phyloP scores from a whole-genome alignment of 306 rosid genomes.

The Casuarina cunninghamiana region DNA sequence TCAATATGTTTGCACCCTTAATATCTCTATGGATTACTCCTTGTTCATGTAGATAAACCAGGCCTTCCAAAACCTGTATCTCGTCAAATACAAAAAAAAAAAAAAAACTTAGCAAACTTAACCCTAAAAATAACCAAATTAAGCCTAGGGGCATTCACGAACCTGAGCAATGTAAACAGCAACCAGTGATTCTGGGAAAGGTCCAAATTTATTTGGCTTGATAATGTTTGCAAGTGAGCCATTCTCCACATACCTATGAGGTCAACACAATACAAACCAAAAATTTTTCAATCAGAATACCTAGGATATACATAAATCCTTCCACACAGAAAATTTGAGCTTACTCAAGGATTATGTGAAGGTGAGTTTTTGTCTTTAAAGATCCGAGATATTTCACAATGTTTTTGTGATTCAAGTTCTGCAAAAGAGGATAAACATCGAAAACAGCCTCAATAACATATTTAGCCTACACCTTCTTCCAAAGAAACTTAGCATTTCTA shows the following conservation, averaged over 20 bases:
- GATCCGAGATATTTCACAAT: slow-evolving; percentile 99
- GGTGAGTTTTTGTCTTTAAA: slow-evolving; percentile 91
- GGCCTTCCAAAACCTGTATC: slow-evolving; percentile 94
- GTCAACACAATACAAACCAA: slow-evolving; percentile 23
- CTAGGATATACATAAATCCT: slow-evolving; percentile 16
- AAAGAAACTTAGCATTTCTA: not conserved
- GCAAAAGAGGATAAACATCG: slow-evolving; percentile 40
- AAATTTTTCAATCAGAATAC: slow-evolving; percentile 16
- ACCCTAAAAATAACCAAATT: slow-evolving; percentile 14
- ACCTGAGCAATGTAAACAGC: slow-evolving; percentile 98
- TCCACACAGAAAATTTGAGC: slow-evolving; percentile 26
- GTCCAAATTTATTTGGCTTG: slow-evolving; percentile 99
- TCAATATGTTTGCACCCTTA: slow-evolving; percentile 97
- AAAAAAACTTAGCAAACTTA: slow-evolving; percentile 7
- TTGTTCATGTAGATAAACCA: slow-evolving; percentile 98
- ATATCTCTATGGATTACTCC: slow-evolving; percentile 99
- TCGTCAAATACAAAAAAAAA: slow-evolving; percentile 24
- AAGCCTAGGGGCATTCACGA: slow-evolving; percentile 27
- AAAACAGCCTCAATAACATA: slow-evolving; percentile 20
- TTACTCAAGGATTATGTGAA: slow-evolving; percentile 95
- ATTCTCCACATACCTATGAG: slow-evolving; percentile 87
- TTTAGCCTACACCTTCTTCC: slow-evolving; percentile 11
- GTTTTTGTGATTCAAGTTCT: slow-evolving; percentile 98
- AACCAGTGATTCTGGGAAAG: slow-evolving; percentile 97
- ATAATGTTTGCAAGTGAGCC: slow-evolving; percentile 98